These are phyloP conservation scores for Mallotus japonicus DNA, from an alignment of 441 rosid species.

Conservation along the genomic window DNA sequence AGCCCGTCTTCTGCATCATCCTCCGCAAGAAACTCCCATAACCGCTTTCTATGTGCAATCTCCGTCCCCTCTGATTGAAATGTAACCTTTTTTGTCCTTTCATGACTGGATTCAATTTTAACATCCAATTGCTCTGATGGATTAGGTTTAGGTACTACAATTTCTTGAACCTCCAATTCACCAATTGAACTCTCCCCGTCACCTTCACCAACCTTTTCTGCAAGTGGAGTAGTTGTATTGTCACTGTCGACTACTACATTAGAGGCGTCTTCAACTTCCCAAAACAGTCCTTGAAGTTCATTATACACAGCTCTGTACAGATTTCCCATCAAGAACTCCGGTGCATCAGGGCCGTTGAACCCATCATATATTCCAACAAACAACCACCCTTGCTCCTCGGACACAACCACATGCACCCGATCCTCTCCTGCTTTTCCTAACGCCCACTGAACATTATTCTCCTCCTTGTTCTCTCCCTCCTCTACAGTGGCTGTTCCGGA, in stretches of 20 bases:
- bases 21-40: constrained; percentile 88
- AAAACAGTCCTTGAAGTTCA: constrained; percentile 86
- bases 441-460: constrained; percentile 86
- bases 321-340: constrained; percentile 95
- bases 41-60: constrained; percentile 42
- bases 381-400: constrained; percentile 97
- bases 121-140: constrained; percentile 19
- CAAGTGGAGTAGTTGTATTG: constrained; percentile 23
- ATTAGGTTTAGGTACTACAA: constrained; percentile 7
- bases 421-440: constrained; percentile 97
- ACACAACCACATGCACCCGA: constrained; percentile 90
- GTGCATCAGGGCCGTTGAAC: constrained; percentile 93
- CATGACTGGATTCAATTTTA: constrained; percentile 24
- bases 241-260: constrained; percentile 25
- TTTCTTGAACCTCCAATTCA: constrained; percentile 19
- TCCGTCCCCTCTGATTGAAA: constrained; percentile 56
- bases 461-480: constrained; percentile 33
- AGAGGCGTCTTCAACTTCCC: constrained; percentile 62
- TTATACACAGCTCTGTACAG: constrained; percentile 84
- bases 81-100: constrained; percentile 48
- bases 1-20: constrained; percentile 79
- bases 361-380: constrained; percentile 96
- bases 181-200: constrained; percentile 21
- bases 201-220: constrained; percentile 25
- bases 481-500: constrained; percentile 25